Evolutionary conservation across 2,329 filamentous ascomycete genomes (phyloP).

Genomic region (Ceratocystis albifundus): DNA sequence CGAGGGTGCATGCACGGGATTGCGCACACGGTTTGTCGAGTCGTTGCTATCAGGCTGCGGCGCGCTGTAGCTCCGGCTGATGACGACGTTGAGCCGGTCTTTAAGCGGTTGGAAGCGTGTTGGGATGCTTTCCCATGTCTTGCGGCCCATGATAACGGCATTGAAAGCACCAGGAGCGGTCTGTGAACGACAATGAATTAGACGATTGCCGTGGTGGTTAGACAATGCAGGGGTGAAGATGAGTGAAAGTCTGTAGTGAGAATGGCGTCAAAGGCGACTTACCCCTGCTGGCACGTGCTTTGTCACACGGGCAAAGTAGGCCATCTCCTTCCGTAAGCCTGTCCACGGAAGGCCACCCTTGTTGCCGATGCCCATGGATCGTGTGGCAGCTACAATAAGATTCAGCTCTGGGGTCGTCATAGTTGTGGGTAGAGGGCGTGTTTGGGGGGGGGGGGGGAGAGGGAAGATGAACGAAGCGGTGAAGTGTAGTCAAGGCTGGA

Average conservation of each 20-base stretch:
- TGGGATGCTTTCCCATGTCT: constrained; percentile 91
- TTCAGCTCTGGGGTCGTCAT: constrained; percentile 48
- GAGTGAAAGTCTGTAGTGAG: constrained; percentile 2
- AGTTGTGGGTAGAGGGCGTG: neutral
- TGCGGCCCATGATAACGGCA: constrained; percentile 92
- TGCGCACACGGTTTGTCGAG: constrained; percentile 27
- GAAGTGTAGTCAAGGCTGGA: neutral
- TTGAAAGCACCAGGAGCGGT: constrained; percentile 38
- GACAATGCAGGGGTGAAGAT: neutral
- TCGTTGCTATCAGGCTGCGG: constrained; percentile 21
- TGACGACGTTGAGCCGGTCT: constrained; percentile 68
- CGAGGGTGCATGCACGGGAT: constrained; percentile 46
- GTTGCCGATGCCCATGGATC: constrained; percentile 76
- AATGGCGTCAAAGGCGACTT: constrained; percentile 4
- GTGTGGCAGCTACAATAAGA: constrained; percentile 90
- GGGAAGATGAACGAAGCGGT: neutral
- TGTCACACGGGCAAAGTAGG: constrained; percentile 85
- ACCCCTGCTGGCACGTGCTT: constrained; percentile 46
- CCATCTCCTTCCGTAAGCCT: constrained; percentile 80
- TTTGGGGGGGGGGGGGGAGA: no score
- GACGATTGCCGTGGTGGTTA: neutral
- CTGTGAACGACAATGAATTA: constrained; percentile 24
- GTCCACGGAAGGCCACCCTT: constrained; percentile 77
- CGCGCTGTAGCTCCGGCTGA: constrained; percentile 46
- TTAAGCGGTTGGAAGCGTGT: constrained; percentile 64